Base-by-base conservation (phyloP, 192 early-diverging fungal species). In the Thamnidium elegans region DNA sequence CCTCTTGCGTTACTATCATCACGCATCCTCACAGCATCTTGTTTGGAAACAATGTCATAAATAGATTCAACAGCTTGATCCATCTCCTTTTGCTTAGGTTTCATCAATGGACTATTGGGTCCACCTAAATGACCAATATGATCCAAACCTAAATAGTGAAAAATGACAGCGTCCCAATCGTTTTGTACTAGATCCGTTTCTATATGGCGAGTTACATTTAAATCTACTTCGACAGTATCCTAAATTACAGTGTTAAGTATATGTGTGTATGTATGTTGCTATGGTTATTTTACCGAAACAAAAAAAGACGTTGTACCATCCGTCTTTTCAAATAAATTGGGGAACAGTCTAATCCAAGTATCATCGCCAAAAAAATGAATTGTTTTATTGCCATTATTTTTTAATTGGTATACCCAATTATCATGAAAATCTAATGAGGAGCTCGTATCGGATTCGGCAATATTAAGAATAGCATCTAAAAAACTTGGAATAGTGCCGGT, bases 281-380 rank as follows among this genome's bases (percentile, higher is more conserved):
- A 9, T 39, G 26, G 26, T 78, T 83, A 0, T 89, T 90, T 67
- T 83, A 89, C 82, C 50, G 86, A 84, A 7, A 86, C 86, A 58
- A 85, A 89, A 13, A 89, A 87, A 0, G 84, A 86, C 0, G 84
- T 82, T 2, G 84, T 86, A 4, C 84, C 86, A 46, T 90, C 90
- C 1, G 78, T 80, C 54, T 78, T 70, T 32, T 64, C 68, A 34
- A 92, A 83, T 26, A 84, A 64, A 0, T 78, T 73, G 3, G 94
- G 94, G 65, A 92, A 99, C 61, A 99, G 68, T 55, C 83, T 83
- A 21, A 86, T 84, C 97, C 97, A 99, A 0, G 96, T 98, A 60
- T 98, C 94, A 71, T 98, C 96, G 55, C 96, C 96, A 78, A 93
- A 89, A 58, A 94, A 93, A 20, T 85, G 80, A 9, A 92, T 67